Base-by-base conservation (phyloP, 1,284 basidiomycete genomes). In the Malassezia brasiliensis region DNA sequence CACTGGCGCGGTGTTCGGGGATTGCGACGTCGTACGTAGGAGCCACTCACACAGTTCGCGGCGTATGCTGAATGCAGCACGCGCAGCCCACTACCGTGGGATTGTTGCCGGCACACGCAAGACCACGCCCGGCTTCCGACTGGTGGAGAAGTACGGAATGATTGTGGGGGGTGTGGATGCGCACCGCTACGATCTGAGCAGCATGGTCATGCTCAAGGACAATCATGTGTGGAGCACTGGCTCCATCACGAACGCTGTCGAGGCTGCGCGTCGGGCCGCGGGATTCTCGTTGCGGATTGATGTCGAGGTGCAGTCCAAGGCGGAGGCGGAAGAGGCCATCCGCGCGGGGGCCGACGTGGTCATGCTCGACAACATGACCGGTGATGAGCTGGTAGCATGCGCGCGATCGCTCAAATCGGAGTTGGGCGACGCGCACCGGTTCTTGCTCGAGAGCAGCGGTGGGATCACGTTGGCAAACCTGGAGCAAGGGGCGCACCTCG, bases 181-280 rank as follows among this genome's bases (percentile, higher is more conserved):
- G 17, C 94, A 98, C 78, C 82, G 94, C n/a, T 87, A 96, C 70
- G 91, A 96, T 77, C 80, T 98, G 32, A 90, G 87, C 36, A 89
- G 87, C 74, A 98, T 98, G 93, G 93, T 99, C 72, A 98, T 98
- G 93, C 83, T 99, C 69, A 98, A 98, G 77, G 93, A 98, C 74
- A 98, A 98, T 75, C 94, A 98, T 74, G 90, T 98, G 72, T 96
- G 90, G 91, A 91, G 90, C 7, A 88, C 85, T 28, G 90, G 89
- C 84, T 93, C 90, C 4, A 94, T 98, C 66, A 88, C 87, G 0
- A 79, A 83, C 42, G 93, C 93, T 1, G 84, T 98, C 59, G 76
- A 84, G 61, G 82, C 86, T 56, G 90, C 91, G 11, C 85, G 90
- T 31, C 78, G 83, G 60, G 90, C 90, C 25, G 90, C 89, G 17